Percentiles rank a stretch among this genome's conserved stretches.
phyloP scores from a whole-genome alignment of 2,329 filamentous ascomycete genomes.

The Huntiella abstrusa region DNA sequence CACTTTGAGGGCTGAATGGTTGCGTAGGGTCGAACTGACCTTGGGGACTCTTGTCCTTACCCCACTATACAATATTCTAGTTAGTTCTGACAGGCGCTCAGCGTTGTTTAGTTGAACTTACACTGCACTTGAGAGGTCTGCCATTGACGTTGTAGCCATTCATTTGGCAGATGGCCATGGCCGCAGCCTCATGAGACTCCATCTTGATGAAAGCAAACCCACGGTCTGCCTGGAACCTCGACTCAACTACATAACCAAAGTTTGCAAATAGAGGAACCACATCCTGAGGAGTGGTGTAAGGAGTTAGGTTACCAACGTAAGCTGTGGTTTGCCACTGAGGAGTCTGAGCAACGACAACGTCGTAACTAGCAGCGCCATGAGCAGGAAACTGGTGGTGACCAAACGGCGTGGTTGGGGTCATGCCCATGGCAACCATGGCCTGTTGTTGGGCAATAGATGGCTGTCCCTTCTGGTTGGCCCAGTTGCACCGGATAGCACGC shows the following conservation, averaged over 20 bases:
- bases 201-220: constrained; percentile 99
- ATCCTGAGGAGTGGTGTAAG: constrained; percentile 92
- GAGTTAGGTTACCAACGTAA: constrained; percentile 94
- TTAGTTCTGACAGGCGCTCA: constrained; percentile 1
- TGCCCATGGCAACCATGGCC: constrained; percentile 91
- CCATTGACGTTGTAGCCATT: constrained; percentile 98
- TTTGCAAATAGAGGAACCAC: constrained; percentile 97
- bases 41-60: constrained; percentile 90
- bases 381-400: constrained; percentile 97
- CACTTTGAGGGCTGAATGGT: constrained; percentile 53
- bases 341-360: constrained; percentile 89
- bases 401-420: constrained; percentile 92
- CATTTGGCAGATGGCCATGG: constrained; percentile 94
- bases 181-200: constrained; percentile 94
- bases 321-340: constrained; percentile 96
- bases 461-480: constrained; percentile 99
- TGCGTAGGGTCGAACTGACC: constrained; percentile 53
- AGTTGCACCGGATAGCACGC: constrained; percentile 96
- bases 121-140: constrained; percentile 91
- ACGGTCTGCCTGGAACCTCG: constrained; percentile 90
- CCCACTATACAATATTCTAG: constrained; percentile 51
- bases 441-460: constrained; percentile 96
- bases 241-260: constrained; percentile 94
- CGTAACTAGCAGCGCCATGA: constrained; percentile 89
- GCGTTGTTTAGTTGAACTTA: constrained; percentile 31